Percentiles rank a stretch among this genome's conserved stretches.
Evolutionary conservation across 495 filamentous ascomycete genomes (phyloP).

Genomic region (Bathelium albidoporum): DNA sequence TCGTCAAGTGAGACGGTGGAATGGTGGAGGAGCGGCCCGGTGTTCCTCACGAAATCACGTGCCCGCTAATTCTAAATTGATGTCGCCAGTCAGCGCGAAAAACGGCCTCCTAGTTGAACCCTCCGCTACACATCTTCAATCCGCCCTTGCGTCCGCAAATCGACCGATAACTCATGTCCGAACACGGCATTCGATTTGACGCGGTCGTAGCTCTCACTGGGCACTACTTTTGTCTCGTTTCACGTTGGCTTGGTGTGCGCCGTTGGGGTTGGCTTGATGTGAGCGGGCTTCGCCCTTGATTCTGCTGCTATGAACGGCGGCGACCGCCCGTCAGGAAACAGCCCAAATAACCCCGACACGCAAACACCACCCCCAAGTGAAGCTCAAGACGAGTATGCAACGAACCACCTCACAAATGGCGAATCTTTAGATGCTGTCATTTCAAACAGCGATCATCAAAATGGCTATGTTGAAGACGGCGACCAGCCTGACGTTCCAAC

Average conservation of each 20-base stretch:
- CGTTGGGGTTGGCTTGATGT: slow-evolving; percentile 42
- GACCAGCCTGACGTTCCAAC: slow-evolving; percentile 21
- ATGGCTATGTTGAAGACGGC: slow-evolving; percentile 5
- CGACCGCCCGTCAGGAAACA: slow-evolving; percentile 3
- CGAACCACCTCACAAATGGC: background rate
- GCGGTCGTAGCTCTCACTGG: slow-evolving; percentile 47
- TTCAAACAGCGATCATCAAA: slow-evolving; percentile 10
- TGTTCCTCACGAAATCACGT: background rate
- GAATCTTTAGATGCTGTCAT: background rate
- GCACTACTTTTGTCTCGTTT: slow-evolving; percentile 51
- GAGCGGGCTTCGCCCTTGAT: slow-evolving; percentile 4
- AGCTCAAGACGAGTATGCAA: background rate
- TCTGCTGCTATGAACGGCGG: slow-evolving; percentile 5
- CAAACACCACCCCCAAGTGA: slow-evolving; percentile 3
- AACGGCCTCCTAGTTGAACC: slow-evolving; percentile 17
- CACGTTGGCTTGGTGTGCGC: slow-evolving; percentile 56
- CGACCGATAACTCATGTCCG: slow-evolving; percentile 40
- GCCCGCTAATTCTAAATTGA: background rate
- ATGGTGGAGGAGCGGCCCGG: slow-evolving; percentile 2
- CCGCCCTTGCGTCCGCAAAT: slow-evolving; percentile 17
- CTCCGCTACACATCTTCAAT: slow-evolving; percentile 6
- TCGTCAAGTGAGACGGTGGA: background rate
- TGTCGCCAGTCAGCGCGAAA: slow-evolving; percentile 15
- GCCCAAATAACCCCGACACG: slow-evolving; percentile 4
- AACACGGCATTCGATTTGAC: slow-evolving; percentile 45